Evolutionary conservation across 805 yeast species (phyloP), one percentile per base, ranked within the genome.

Genomic region (Cephaloascus albidus): DNA sequence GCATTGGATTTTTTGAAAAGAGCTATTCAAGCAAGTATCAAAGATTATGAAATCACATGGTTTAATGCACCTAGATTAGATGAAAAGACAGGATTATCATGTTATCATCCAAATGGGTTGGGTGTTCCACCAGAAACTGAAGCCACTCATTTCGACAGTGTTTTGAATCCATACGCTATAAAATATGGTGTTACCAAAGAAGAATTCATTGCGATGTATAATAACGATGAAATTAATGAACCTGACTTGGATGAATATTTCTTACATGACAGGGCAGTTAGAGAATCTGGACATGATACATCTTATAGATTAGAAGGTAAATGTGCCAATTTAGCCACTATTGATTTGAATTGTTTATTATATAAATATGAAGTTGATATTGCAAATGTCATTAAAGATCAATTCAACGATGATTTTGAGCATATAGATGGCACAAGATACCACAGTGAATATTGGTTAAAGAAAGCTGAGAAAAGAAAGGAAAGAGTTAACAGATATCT

Each of bases 101-200:
- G 95, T 46, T 90, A 87, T 56, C 87, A 85, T 51, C 97, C 97
- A 0, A 82, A 76, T 39, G 97, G 97, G 17, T 45, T 73, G 20
- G 97, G 97, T n/a, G 77, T 90, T 33, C 97, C 98, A 4, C 97
- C 97, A 4, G 98, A 90, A 57, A 89, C 97, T 1, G 98, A 90
- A 57, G 68, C 88, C 0, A 78, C 86, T 2, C 98, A 93, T 63
- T 90, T 90, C 53, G 74, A 76, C 47, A 70, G 82, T 2, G 72
- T 88, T 10, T 64, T 90, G 48, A 52, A 60, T 38, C 88, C 90
- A 3, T 86, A 74, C 52, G 78, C 83, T 31, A 60, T 72, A 37
- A 86, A 85, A 55, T 64, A 85, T 53, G 58, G 69, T 2, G 45
- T 60, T 12, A 56, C 81, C 37, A 81, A 76, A 35, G 81, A 79